Percentiles rank a stretch among this genome's conserved stretches.
Evolutionary conservation across 805 yeast genomes (phyloP).

Genomic region (Ogataea allantospora): DNA sequence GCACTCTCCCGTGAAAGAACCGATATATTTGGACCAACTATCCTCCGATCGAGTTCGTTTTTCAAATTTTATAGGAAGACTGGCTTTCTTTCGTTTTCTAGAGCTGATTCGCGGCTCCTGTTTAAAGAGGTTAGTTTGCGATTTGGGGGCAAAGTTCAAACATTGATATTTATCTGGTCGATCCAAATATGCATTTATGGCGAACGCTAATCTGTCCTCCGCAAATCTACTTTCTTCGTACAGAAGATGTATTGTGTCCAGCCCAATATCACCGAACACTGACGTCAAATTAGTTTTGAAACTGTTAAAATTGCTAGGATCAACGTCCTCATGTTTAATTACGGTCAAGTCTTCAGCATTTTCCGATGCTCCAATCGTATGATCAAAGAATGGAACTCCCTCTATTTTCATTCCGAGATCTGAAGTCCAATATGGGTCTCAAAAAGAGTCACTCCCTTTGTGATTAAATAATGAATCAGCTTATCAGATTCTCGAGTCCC

Average conservation of each 20-base stretch:
- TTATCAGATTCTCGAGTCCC: no score
- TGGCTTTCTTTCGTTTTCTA: neutral
- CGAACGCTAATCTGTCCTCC: slow-evolving; percentile 34
- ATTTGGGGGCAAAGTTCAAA: neutral
- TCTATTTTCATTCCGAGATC: neutral
- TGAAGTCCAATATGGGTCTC: no score
- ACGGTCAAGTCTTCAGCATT: neutral
- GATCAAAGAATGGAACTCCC: neutral
- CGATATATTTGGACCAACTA: slow-evolving; percentile 44
- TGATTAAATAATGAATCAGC: no score
- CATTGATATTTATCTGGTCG: slow-evolving; percentile 4
- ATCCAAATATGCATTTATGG: slow-evolving; percentile 42
- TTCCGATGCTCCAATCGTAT: neutral
- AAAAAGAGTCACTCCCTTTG: no score
- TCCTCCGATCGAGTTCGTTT: slow-evolving; percentile 19
- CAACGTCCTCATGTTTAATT: neutral
- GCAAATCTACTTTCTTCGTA: slow-evolving; percentile 28
- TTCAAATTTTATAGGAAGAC: neutral
- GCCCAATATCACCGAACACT: slow-evolving; percentile 36
- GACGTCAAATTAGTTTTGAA: slow-evolving; percentile 14
- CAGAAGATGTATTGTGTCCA: slow-evolving; percentile 21
- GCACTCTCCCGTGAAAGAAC: slow-evolving; percentile 58
- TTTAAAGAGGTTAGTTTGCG: neutral
- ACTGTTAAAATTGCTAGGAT: neutral
- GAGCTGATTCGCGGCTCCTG: neutral